Base-by-base conservation (phyloP, 2,329 filamentous ascomycete genomes). In the Rhytidhysteron rufulum region DNA sequence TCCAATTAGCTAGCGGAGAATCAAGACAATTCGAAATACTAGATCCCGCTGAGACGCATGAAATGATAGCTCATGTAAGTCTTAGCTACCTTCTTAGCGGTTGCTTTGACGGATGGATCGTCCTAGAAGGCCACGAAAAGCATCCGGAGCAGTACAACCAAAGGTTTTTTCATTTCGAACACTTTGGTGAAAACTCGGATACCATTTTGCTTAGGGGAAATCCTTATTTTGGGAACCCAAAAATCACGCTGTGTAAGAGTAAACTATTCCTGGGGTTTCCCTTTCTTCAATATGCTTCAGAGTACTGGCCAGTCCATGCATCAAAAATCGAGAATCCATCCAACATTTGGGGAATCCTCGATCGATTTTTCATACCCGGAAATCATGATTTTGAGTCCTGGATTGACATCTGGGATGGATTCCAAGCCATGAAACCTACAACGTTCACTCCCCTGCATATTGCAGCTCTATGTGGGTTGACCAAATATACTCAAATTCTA, bases 341-440 rank as follows among this genome's bases (percentile, higher is more conserved):
- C 13, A 35, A 11, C n/a, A 11, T 35, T 5, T 35, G 20, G 5
- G 9, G 17, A 5, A 20, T 4, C 11, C 33, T 35, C 13, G 33
- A 22, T 16, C n/a, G n/a, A 8, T 35, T 35, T 20, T 20, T 35
- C 9, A 22, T 13, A 8, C 19, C 17, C 24, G 18, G 5, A 8
- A 21, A 16, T 15, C 33, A 22, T 22, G 33, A 35, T n/a, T 35
- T 35, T 16, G 17, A 35, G 24, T 21, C 33, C 17, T 35, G 33
- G 33, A 35, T 8, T 8, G 20, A 35, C 11, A 13, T 22, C 10
- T 19, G 17, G 20, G 13, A 7, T 8, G 19, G 19, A 20, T 16
- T 19, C n/a, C 11, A 5, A 35, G 9, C 20, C 6, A 16, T 20
- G 4, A 19, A 6, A 4, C 20, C 17, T 13, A 19, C 15, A 11